Base-by-base conservation (phyloP, 1,139 yeast species). In the Protomyces macrosporus region DNA sequence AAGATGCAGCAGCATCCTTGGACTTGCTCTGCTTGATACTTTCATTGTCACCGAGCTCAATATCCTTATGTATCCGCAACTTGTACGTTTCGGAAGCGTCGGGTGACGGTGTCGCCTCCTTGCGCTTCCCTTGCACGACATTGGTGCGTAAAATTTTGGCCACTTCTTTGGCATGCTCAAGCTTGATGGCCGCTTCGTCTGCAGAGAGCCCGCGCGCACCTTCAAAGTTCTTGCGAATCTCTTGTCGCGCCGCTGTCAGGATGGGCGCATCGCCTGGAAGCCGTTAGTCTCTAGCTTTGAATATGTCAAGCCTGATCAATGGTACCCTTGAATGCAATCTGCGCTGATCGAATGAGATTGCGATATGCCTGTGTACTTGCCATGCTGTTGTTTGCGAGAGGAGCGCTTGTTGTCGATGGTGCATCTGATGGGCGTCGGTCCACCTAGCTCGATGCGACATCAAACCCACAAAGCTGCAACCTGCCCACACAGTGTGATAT, bases 21-120 rank as follows among this genome's bases (percentile, higher is more conserved):
- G 65, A 55, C 56, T 67, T 67, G 32, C 67, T 65, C 34, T 69
- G 73, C 70, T 81, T 82, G 65, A 84, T 76, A 54, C 79, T 76
- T 23, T 84, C 96, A 73, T 93, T 93, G 72, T 90, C 97, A 12
- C 98, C 98, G 62, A 91, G 79, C 74, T 93, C 98, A 0, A 95
- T 88, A 60, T 87, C 83, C 61, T 83, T 77, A 72, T 90, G 97
- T 70, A 93, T 86, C 68, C 87, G 85, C 71, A 90, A 77, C 65
- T 77, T 55, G 14, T 58, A 57, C 6, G 62, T 66, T 30, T 50
- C 66, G 23, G 51, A 51, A 9, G 40, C 42, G 2, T 23, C 23
- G 23, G 23, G 23, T 23, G 23, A 23, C 2, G 23, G 23, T 2
- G 23, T 23, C 10, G 51, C 80, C 5, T 76, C 78, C 60, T 80